Evolutionary conservation across 139 green algal species (phyloP).

Genomic region (Ulvella scutata): DNA sequence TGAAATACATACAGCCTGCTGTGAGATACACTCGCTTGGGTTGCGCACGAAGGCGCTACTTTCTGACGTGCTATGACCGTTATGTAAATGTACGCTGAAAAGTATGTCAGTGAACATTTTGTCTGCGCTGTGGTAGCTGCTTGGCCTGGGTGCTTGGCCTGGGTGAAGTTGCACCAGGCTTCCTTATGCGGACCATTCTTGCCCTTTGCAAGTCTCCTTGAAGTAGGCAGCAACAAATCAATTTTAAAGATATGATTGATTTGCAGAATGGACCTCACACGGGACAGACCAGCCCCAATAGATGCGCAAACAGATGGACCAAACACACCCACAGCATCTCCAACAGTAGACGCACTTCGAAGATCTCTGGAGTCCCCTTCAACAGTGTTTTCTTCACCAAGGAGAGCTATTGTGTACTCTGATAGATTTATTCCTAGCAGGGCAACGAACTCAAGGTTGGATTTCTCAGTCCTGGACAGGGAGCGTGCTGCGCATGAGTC

Average conservation of each 20-base stretch:
- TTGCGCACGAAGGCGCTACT: too few relatives aligned
- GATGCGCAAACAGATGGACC: neutral
- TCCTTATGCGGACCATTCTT: neutral
- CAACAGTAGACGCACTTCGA: neutral
- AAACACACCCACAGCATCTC: neutral
- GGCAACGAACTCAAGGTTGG: slow-evolving; percentile 34
- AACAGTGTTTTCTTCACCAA: slow-evolving; percentile 2
- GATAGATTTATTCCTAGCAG: slow-evolving; percentile 73
- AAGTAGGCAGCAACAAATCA: neutral
- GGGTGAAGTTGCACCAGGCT: neutral
- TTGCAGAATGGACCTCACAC: neutral
- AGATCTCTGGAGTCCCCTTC: slow-evolving; percentile 1
- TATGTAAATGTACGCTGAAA: neutral
- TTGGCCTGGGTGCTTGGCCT: neutral
- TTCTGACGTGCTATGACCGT: too few relatives aligned
- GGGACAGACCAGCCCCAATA: neutral
- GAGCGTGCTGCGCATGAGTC: slow-evolving; percentile 29
- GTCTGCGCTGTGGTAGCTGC: neutral
- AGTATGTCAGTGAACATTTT: neutral
- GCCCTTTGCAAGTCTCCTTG: too few relatives aligned
- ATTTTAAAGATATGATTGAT: neutral
- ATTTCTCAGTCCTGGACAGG: slow-evolving; percentile 55
- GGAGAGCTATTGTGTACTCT: slow-evolving; percentile 36
- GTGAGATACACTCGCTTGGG: too few relatives aligned
- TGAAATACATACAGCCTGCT: too few relatives aligned